Percentiles rank a stretch among this genome's conserved stretches.
phyloP scores from a whole-genome alignment of 2,329 filamentous ascomycete species.

The Alternaria alternata region DNA sequence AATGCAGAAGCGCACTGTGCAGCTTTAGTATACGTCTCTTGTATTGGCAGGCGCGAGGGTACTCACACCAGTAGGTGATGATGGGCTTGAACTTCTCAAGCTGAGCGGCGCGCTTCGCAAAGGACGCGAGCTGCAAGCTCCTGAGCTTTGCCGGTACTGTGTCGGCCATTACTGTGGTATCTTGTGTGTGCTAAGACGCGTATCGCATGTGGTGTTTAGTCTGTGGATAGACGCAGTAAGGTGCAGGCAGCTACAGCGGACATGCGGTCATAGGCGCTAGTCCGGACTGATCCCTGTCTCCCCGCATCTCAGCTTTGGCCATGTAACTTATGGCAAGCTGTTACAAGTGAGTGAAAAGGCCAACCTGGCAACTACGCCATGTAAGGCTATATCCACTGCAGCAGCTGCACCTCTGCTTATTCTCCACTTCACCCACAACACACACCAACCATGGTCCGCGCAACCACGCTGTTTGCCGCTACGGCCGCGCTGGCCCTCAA shows the following conservation, averaged over 20 bases:
- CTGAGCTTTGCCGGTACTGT: conserved; percentile 76
- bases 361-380: conserved; percentile 26
- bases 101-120: conserved; percentile 83
- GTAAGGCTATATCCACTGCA: conserved; percentile 21
- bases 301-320: conserved; percentile 20
- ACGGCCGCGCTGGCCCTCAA: conserved; percentile 72
- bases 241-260: conserved; percentile 7
- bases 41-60: neutral
- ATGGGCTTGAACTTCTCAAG: conserved; percentile 85
- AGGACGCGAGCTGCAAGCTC: conserved; percentile 82
- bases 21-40: conserved; percentile 23
- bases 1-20: conserved; percentile 65
- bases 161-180: conserved; percentile 68
- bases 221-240: neutral
- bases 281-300: conserved; percentile 15
- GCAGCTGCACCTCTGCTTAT: conserved; percentile 14
- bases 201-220: neutral
- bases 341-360: conserved; percentile 18
- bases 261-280: conserved; percentile 21
- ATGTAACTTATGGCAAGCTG: conserved; percentile 11
- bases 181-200: conserved; percentile 1
- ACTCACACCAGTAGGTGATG: conserved; percentile 93
- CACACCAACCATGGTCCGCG: conserved; percentile 44
- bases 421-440: conserved; percentile 12
- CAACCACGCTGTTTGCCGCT: conserved; percentile 57